Conservation (phyloP, 2,329 filamentous ascomycete species). For the Fusarium sp. region DNA sequence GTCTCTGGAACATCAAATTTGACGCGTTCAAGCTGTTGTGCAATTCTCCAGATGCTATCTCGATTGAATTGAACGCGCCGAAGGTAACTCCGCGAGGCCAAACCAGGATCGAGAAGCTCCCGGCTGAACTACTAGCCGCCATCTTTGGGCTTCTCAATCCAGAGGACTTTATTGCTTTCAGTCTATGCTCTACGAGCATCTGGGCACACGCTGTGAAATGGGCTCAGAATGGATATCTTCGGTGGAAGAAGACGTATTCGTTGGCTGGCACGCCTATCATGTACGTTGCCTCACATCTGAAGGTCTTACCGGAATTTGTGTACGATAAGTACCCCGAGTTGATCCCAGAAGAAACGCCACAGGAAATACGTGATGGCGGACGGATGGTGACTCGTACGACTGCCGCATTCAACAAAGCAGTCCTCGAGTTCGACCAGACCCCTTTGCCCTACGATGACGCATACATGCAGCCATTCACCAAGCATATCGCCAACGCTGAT, state of each 20-base stretch:
- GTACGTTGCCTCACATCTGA: not conserved
- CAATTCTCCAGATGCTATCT: not conserved
- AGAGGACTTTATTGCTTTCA: not conserved
- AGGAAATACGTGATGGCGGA: not conserved
- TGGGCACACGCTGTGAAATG: not conserved
- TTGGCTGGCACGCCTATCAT: slow-evolving; percentile 23
- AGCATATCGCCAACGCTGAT: not conserved
- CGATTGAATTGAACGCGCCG: fast-evolving
- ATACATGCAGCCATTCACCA: not conserved
- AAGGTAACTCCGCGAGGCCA: fast-evolving
- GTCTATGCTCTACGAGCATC: slow-evolving; percentile 10
- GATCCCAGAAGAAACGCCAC: fast-evolving
- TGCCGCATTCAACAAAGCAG: not conserved
- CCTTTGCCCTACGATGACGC: not conserved
- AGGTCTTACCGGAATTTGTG: not conserved
- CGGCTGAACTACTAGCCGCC: not conserved
- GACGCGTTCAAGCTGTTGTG: slow-evolving; percentile 16
- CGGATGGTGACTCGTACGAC: not conserved
- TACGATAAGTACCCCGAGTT: not conserved
- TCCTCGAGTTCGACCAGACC: not conserved
- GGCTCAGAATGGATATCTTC: not conserved
- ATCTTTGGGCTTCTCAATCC: not conserved
- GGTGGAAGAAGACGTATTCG: slow-evolving; percentile 14
- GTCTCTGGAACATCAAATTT: not conserved
- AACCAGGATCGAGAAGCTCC: not conserved